phyloP scores from a whole-genome alignment of 2,329 filamentous ascomycete species.

The Myriosclerotinia curreyana region DNA sequence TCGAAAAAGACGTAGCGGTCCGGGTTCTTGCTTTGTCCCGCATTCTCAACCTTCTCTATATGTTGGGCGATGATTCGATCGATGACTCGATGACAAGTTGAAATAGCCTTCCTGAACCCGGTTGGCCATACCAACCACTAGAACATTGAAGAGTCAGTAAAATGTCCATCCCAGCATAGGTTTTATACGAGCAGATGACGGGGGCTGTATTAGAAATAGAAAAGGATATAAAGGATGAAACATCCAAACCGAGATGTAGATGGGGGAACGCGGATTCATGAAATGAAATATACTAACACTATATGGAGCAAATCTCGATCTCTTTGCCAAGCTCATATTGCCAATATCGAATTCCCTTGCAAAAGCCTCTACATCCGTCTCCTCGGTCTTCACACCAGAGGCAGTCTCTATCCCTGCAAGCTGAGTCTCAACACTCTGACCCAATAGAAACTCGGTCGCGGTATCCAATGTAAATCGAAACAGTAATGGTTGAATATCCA shows the following conservation, averaged over 20 bases:
- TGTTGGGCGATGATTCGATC: constrained; percentile 46
- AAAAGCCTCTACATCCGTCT: constrained; percentile 11
- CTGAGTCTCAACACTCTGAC: constrained; percentile 49
- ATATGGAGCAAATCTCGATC: constrained; percentile 6
- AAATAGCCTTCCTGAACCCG: constrained; percentile 32
- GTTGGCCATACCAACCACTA: constrained; percentile 39
- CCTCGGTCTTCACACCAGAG: constrained; percentile 14
- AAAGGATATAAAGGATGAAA: background rate
- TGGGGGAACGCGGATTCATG: background rate
- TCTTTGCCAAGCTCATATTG: constrained; percentile 34
- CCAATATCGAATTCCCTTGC: constrained; percentile 47
- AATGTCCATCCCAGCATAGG: no score
- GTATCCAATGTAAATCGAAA: constrained; percentile 59
- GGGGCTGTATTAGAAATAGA: background rate
- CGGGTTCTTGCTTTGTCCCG: constrained; percentile 29
- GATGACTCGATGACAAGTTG: constrained; percentile 45
- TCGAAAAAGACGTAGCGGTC: constrained; percentile 51
- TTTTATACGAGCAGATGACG: no score
- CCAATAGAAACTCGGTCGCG: constrained; percentile 51
- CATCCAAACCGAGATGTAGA: no score
- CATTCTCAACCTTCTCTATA: constrained; percentile 32
- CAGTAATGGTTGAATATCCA: constrained; percentile 63
- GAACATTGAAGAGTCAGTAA: constrained; percentile 24
- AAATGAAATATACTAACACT: background rate
- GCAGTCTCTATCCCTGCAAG: background rate